Base-by-base conservation (phyloP, 1,284 basidiomycete species). In the Cutaneotrichosporon daszewskae region DNA sequence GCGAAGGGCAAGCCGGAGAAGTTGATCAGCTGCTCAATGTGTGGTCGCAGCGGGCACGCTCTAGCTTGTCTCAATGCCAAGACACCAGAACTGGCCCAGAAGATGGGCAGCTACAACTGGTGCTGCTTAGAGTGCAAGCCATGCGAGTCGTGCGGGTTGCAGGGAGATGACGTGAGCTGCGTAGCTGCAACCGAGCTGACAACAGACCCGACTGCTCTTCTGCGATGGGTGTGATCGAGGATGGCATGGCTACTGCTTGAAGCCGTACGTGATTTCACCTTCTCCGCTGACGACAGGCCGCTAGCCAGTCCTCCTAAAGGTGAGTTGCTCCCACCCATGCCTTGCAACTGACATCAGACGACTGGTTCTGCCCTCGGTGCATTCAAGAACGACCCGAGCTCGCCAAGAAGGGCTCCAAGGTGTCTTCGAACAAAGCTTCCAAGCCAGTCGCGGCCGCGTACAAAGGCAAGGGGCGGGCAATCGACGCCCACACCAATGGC, bases 151-250 rank as follows among this genome's bases (percentile, higher is more conserved):
- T 98, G 94, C 66, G 69, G 77, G 35, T 74, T 82, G 62, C 90
- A 91, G 64, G 88, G 85, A 25, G 84, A 90, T 65, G 91, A 94
- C 69, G 91, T 92, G 74, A 76, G 87, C 76, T 6, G 8, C 1
- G 1, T 1, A 2, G 1, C 4, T 0, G 13, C 9, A 14, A 2
- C 3, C 4, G 3, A 10, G 24, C 31, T 49, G 41, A 47, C 37
- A 5, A 32, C 66, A 94, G 88, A 81, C 77, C 44, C 77, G 80
- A 45, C 83, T 97, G 58, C 72, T 97, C 52, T 87, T 97, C 58
- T 98, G 94, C 69, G 94, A 97, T 74, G 79, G 77, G 39, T 98
- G 94, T 67, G 94, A 98, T 74, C 77, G 90, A 75, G 90, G 88
- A 27, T 96, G 87, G 87, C 94, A 98, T 68, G 82, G 84, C 73